A percentile compares a stretch with the other conserved stretches of the same genome.
These are phyloP conservation scores for Heteromeles arbutifolia DNA, from an alignment of 306 rosid species.

Conservation along the genomic window DNA sequence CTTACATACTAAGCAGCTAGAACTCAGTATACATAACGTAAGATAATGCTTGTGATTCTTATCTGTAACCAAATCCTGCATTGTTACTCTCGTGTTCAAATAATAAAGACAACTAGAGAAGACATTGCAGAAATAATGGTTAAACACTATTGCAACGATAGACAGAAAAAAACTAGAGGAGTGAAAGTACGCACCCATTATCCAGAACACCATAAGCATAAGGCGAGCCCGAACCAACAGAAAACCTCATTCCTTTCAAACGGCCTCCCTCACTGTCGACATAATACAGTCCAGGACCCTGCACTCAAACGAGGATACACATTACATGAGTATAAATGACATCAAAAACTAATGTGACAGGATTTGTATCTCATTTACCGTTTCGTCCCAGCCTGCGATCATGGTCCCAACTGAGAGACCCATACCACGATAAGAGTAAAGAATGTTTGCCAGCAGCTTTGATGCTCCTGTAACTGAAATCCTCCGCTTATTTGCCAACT, in stretches of 20 bases:
- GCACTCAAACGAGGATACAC: constrained; percentile 4
- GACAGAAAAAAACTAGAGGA: not conserved
- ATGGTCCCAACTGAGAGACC: constrained; percentile 96
- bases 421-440: constrained; percentile 96
- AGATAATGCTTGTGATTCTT: not conserved
- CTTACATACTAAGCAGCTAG: not conserved
- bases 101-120: not conserved
- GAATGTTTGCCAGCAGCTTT: constrained; percentile 85
- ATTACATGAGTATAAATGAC: not conserved
- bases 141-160: not conserved
- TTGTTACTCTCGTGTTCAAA: not conserved
- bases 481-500: constrained; percentile 85
- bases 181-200: constrained; percentile 46
- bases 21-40: not conserved
- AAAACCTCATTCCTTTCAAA: constrained; percentile 85
- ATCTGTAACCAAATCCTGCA: not conserved
- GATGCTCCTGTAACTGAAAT: constrained; percentile 97
- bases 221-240: constrained; percentile 98
- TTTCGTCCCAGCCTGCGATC: constrained; percentile 99
- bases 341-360: no score
- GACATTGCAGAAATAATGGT: not conserved
- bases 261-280: constrained; percentile 99
- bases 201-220: constrained; percentile 96
- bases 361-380: constrained; percentile 40
- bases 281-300: constrained; percentile 96